Conservation (phyloP, 495 filamentous ascomycete genomes). For the Hypoxylon perforatum region DNA sequence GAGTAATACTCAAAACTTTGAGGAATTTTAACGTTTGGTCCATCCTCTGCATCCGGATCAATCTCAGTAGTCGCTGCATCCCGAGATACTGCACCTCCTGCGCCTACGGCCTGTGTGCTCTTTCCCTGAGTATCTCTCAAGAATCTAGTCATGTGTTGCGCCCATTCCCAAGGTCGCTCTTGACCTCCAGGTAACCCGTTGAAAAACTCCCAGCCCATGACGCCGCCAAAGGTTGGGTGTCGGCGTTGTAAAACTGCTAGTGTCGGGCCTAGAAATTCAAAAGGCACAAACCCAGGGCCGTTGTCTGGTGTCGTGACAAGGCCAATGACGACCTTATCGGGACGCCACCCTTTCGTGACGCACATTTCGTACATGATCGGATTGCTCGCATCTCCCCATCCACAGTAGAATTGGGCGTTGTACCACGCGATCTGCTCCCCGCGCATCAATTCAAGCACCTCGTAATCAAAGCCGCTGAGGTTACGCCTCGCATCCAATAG, state of each 20-base stretch:
- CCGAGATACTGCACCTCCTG: background rate
- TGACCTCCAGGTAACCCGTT: constrained; percentile 70
- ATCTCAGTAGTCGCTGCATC: constrained; percentile 9
- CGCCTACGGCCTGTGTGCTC: constrained; percentile 13
- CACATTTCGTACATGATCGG: constrained; percentile 72
- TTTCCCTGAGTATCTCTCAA: constrained; percentile 48
- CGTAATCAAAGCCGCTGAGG: constrained; percentile 81
- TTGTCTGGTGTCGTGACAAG: constrained; percentile 76
- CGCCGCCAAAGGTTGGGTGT: constrained; percentile 77
- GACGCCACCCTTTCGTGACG: constrained; percentile 70
- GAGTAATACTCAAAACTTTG: constrained; percentile 41
- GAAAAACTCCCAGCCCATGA: constrained; percentile 92
- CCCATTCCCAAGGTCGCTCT: constrained; percentile 77
- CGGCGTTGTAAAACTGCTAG: constrained; percentile 56
- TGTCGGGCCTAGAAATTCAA: constrained; percentile 51
- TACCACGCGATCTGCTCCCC: constrained; percentile 74
- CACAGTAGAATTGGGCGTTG: constrained; percentile 87
- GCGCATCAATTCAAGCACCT: constrained; percentile 64
- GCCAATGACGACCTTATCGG: constrained; percentile 75
- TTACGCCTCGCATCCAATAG: constrained; percentile 65
- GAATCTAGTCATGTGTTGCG: constrained; percentile 66
- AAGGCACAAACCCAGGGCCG: constrained; percentile 62
- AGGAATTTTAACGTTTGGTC: constrained; percentile 10
- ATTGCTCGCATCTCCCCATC: constrained; percentile 73
- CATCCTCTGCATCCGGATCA: constrained; percentile 27